Conservation (phyloP, 805 yeast species). For the Debaryomyces hansenii region DNA sequence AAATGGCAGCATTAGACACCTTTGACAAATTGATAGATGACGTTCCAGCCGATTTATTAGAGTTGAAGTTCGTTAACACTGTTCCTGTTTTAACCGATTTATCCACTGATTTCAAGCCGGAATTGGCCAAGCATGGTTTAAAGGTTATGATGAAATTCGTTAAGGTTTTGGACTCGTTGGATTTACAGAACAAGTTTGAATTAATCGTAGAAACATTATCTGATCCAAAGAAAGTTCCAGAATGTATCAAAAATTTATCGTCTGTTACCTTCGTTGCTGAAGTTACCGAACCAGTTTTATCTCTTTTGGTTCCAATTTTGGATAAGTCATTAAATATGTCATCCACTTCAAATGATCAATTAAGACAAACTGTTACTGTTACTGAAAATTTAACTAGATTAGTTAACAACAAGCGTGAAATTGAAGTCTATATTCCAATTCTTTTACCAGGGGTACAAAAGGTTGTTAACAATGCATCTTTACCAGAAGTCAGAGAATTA, state of each 20-base stretch:
- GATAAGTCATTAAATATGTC: constrained; percentile 85
- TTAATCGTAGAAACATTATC: constrained; percentile 83
- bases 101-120: constrained; percentile 96
- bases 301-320: constrained; percentile 87
- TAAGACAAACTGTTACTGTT: constrained; percentile 94
- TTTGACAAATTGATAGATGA: constrained; percentile 76
- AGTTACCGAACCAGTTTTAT: constrained; percentile 93
- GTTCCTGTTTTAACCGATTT: constrained; percentile 86
- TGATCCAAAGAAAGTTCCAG: constrained; percentile 85
- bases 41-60: constrained; percentile 82
- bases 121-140: constrained; percentile 82
- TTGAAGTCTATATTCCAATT: constrained; percentile 81
- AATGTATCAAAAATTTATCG: constrained; percentile 83
- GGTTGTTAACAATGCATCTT: constrained; percentile 85
- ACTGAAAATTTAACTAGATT: constrained; percentile 93
- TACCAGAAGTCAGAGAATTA: constrained; percentile 94
- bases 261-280: constrained; percentile 97
- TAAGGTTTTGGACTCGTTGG: constrained; percentile 86
- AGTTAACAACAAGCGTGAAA: constrained; percentile 91
- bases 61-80: constrained; percentile 71
- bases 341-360: constrained; percentile 90
- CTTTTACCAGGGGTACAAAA: constrained; percentile 89
- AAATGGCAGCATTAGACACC: constrained; percentile 72
- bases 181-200: constrained; percentile 82
- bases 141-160: constrained; percentile 70